Evolutionary conservation across 352 stramenopile species (phyloP).

Genomic region (Phytophthora sp.): DNA sequence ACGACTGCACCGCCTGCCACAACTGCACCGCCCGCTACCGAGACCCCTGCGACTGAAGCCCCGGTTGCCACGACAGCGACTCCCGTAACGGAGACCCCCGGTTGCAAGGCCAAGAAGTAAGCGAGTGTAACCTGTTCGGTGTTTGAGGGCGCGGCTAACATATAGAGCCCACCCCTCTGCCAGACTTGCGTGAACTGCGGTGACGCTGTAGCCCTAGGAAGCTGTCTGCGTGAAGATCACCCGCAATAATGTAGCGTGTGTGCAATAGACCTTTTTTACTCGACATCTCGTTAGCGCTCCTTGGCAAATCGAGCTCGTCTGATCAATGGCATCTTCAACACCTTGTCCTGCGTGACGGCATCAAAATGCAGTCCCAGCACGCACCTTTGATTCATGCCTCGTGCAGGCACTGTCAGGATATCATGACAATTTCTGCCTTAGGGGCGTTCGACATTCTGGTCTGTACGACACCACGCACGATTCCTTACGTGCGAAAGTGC

Average conservation of each 20-base stretch:
- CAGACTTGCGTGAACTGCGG: slow-evolving; percentile 7
- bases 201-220: slow-evolving; percentile 18
- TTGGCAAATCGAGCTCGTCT: slow-evolving; percentile 12
- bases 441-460: slow-evolving; percentile 10
- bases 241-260: slow-evolving; percentile 18
- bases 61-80: background rate
- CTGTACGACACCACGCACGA: slow-evolving; percentile 11
- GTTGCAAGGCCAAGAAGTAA: slow-evolving; percentile 34
- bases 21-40: background rate
- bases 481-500: slow-evolving; percentile 14
- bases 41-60: background rate
- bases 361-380: no score
- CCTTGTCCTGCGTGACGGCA: no score
- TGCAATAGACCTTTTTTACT: slow-evolving; percentile 26
- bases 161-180: background rate
- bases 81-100: slow-evolving; percentile 2
- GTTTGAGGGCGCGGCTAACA: slow-evolving; percentile 1
- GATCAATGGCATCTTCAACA: slow-evolving; percentile 1
- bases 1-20: slow-evolving; percentile 1
- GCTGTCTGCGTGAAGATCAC: slow-evolving; percentile 10
- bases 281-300: slow-evolving; percentile 13
- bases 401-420: no score
- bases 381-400: slow-evolving; percentile 12
- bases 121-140: background rate
- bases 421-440: no score